Evolutionary conservation across 2,329 filamentous ascomycete genomes (phyloP), one percentile per base, ranked within the genome.

Genomic region (Aurifilum marmelostoma): DNA sequence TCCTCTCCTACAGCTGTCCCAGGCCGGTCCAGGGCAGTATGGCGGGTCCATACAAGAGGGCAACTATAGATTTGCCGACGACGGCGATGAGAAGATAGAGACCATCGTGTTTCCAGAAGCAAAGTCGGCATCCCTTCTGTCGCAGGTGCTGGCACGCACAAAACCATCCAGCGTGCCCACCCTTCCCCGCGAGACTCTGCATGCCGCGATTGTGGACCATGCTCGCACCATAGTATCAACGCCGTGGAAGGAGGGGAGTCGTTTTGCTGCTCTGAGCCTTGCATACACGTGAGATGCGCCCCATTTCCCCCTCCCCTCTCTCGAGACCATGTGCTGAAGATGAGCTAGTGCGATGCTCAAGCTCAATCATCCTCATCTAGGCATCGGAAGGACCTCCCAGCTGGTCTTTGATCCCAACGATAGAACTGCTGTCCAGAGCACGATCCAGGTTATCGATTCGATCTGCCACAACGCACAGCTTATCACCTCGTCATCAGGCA

Each of bases 251-350:
- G 68, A 67, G n/a, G 72, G 74, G 18, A 73, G 73, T 56, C 73
- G 74, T 9, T 73, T 71, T 67, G 74, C 71, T 32, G 74, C 73
- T 39, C 65, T 77, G 65, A 72, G 72, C 21, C 72, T 74, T 14
- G 73, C 75, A 67, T 74, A 76, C 70, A 76, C 76, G 76, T 77
- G 72, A 72, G 68, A n/a, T 39, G 27, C 12, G 50, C n/a, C n/a
- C 43, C 21, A 3, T 4, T 14, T 6, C 29, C 61, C 65, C 59
- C 62, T 65, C 50, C 59, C 59, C 50, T 58, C 59, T 47, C 59
- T 56, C 59, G 63, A 41, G 50, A 43, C 58, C n/a, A 58, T 67
- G 50, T 65, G 47, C 72, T 72, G 67, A 74, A 70, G 67, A 56
- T 54, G 27, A 41, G 50, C 39, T 65, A 77, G 75, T 66, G 73